Evolutionary conservation across 371 early-diverging fungal species (phyloP).

Genomic region (Blakeslea trispora): DNA sequence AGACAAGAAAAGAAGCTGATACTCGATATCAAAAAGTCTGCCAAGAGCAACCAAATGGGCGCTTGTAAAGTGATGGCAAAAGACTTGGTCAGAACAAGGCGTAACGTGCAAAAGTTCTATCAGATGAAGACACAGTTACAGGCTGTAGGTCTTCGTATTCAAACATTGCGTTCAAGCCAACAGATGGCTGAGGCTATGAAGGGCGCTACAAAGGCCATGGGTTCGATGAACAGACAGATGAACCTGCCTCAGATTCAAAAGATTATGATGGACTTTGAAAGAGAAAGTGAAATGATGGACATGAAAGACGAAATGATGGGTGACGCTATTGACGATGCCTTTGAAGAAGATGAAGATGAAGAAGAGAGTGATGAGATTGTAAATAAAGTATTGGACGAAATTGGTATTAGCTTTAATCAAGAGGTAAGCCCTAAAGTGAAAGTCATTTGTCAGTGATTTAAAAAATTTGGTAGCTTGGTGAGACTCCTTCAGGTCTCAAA

Average conservation of each 20-base stretch:
- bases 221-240: constrained; percentile 92
- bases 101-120: constrained; percentile 94
- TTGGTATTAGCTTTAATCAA: constrained; percentile 79
- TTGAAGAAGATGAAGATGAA: constrained; percentile 92
- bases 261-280: constrained; percentile 98
- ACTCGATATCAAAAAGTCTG: constrained; percentile 88
- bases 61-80: constrained; percentile 97
- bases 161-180: constrained; percentile 91
- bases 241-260: constrained; percentile 92
- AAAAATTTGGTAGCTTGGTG: constrained; percentile 60
- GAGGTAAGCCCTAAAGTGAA: constrained; percentile 40
- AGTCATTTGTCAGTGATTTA: no score
- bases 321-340: constrained; percentile 94
- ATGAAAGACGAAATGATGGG: constrained; percentile 99
- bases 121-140: constrained; percentile 95
- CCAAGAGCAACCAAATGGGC: constrained; percentile 89
- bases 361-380: constrained; percentile 92
- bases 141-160: constrained; percentile 89
- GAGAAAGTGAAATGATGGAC: constrained; percentile 94
- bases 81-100: constrained; percentile 93
- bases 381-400: constrained; percentile 93
- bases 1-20: constrained; percentile 94
- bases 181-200: constrained; percentile 96
- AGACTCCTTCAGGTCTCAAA: constrained; percentile 61
- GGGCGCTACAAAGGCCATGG: constrained; percentile 95